Base-by-base conservation (phyloP, 2,329 filamentous ascomycete species). In the Fusarium circinatum region DNA sequence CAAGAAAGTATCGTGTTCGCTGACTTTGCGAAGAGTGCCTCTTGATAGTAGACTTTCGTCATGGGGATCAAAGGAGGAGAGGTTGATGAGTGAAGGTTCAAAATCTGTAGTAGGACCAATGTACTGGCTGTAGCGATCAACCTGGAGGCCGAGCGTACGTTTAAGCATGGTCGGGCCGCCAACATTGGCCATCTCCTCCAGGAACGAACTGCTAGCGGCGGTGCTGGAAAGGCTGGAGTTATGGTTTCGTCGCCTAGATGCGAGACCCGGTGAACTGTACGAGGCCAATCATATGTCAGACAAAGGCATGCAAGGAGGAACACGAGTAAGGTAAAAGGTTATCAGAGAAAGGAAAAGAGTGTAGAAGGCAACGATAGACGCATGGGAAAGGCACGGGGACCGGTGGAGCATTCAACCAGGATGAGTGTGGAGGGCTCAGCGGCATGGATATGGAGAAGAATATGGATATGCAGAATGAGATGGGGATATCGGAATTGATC, bases 61-160 rank as follows among this genome's bases (percentile, higher is more conserved):
- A 80, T 93, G 92, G 36, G 91, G 91, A 82, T 96, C 93, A 81
- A 95, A 95, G 11, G 91, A 88, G 28, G 93, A 95, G 28, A 96
- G 87, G 76, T 94, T 93, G 82, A 96, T 94, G 62, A 96, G 86
- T n/a, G 92, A 92, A 22, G 93, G 92, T 80, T 96, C 94, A 79
- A 95, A 94, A 77, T 95, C 93, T 57, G 93, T 95, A 57, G 93
- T 96, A 65, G 92, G 90, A 32, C 94, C 94, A 76, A 96, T 94
- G 79, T 96, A 94, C 82, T 94, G 92, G 83, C 93, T 94, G 81
- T 93, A 94, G 69, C 93, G 90, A 81, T 94, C 92, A 78, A 89
- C 86, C 80, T 96, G 93, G 75, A 96, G 87, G 68, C 94, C 94
- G 65, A 96, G 85, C 22, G 91, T 92, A 79, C 90, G 88, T 81